phyloP scores from a whole-genome alignment of 1,284 basidiomycete species.

The Ceratorhiza oryzae-sativae region DNA sequence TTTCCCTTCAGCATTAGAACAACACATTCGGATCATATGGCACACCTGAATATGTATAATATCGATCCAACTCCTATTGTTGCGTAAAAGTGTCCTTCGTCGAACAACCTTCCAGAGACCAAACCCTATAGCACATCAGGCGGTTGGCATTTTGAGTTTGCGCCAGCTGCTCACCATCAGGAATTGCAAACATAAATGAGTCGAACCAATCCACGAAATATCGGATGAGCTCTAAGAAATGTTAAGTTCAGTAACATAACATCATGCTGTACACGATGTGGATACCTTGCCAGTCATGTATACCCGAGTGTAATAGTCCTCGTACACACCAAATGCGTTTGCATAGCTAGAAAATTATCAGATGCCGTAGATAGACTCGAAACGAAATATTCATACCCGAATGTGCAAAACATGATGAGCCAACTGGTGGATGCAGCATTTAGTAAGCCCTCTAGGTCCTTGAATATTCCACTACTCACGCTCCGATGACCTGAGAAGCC shows the following conservation, averaged over 20 bases:
- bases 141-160: background rate
- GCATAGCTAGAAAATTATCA: background rate
- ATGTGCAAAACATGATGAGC: slow-evolving; percentile 31
- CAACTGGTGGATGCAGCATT: background rate
- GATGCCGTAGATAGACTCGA: background rate
- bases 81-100: slow-evolving; percentile 25
- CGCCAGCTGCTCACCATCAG: background rate
- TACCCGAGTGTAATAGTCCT: slow-evolving; percentile 26
- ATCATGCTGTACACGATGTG: no score
- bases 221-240: background rate
- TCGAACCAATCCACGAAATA: slow-evolving; percentile 35
- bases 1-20: background rate
- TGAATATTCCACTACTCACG: slow-evolving; percentile 2
- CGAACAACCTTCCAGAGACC: slow-evolving; percentile 29
- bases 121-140: slow-evolving; percentile 13
- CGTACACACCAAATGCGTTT: slow-evolving; percentile 33
- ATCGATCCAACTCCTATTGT: slow-evolving; percentile 16
- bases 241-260: background rate
- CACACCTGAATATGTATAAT: slow-evolving; percentile 16
- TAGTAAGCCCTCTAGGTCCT: background rate
- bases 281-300: slow-evolving; percentile 35
- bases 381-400: slow-evolving; percentile 1
- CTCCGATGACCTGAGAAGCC: slow-evolving; percentile 18
- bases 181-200: slow-evolving; percentile 31
- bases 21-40: background rate